Percentiles rank a stretch among this genome's conserved stretches.
These are phyloP conservation scores for Microdochium nivale DNA, from an alignment of 2,329 filamentous ascomycete genomes.

Conservation along the genomic window DNA sequence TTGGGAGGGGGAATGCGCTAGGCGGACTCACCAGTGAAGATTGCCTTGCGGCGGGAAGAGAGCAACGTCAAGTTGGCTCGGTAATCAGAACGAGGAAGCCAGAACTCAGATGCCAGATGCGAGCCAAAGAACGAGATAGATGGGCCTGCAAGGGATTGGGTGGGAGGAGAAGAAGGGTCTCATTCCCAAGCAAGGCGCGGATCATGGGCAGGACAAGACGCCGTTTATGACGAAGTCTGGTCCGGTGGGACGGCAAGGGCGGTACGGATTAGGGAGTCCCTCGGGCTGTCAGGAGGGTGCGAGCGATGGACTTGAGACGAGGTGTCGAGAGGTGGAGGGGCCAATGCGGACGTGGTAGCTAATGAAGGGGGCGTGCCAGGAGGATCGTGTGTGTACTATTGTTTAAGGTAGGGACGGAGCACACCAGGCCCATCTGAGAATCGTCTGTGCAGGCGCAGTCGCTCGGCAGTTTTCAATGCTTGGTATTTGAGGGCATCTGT, in stretches of 20 bases:
- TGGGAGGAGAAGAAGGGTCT: not conserved
- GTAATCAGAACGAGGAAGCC: not conserved
- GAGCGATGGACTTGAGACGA: not conserved
- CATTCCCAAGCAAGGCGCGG: not conserved
- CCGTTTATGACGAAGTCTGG: not conserved
- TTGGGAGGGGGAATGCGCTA: not conserved
- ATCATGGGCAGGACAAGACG: not conserved
- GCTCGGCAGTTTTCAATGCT: too few relatives aligned
- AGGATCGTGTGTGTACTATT: not conserved
- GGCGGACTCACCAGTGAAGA: not conserved
- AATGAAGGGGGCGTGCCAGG: constrained; percentile 1
- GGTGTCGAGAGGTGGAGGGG: not conserved
- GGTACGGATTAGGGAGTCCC: not conserved
- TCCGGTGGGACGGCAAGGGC: not conserved
- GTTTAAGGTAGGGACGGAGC: too few relatives aligned
- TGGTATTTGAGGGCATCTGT: too few relatives aligned
- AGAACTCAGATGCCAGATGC: not conserved
- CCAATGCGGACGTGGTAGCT: not conserved
- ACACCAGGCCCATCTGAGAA: not conserved
- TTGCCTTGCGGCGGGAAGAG: not conserved
- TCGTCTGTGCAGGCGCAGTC: not conserved
- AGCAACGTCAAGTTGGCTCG: not conserved
- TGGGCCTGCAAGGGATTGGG: too few relatives aligned
- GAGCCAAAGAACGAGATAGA: not conserved
- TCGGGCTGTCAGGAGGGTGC: not conserved